Conservation (phyloP, 352 stramenopile species). For the Phytopythium ostracodes region DNA sequence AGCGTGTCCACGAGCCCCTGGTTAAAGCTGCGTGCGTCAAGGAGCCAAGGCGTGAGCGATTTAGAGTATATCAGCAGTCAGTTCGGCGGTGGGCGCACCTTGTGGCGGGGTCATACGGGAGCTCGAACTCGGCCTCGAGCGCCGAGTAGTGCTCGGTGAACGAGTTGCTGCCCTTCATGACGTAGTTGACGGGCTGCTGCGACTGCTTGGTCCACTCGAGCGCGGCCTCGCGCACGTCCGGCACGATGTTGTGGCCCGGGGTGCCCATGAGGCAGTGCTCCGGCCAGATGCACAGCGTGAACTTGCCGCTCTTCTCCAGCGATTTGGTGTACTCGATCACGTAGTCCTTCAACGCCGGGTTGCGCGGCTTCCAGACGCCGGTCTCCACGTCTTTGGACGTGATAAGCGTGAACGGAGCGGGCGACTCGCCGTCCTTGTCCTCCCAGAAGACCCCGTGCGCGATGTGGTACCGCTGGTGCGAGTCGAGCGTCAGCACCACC, state of each 20-base stretch:
- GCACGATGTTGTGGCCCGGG: slow-evolving; percentile 86
- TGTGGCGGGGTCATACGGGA: slow-evolving; percentile 64
- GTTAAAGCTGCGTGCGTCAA: slow-evolving; percentile 59
- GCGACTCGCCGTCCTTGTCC: slow-evolving; percentile 55
- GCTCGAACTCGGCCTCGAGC: slow-evolving; percentile 90
- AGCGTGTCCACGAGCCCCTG: slow-evolving; percentile 81
- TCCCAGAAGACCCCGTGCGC: slow-evolving; percentile 94
- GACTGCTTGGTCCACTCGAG: slow-evolving; percentile 79
- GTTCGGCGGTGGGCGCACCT: slow-evolving; percentile 22
- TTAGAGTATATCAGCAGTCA: background rate
- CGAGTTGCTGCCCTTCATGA: slow-evolving; percentile 93
- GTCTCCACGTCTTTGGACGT: slow-evolving; percentile 67
- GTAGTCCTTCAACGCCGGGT: slow-evolving; percentile 76
- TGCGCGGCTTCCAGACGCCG: slow-evolving; percentile 51
- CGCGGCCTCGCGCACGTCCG: slow-evolving; percentile 76
- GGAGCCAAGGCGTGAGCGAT: too few species aligned
- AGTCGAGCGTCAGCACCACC: slow-evolving; percentile 95
- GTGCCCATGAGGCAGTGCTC: slow-evolving; percentile 96
- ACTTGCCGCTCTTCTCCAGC: slow-evolving; percentile 87
- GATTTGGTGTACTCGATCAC: slow-evolving; percentile 87
- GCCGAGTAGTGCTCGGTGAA: slow-evolving; percentile 97
- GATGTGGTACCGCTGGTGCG: slow-evolving; percentile 95
- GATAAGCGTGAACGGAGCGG: slow-evolving; percentile 93
- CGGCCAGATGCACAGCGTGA: slow-evolving; percentile 95
- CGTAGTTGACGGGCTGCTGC: slow-evolving; percentile 73